Conservation (phyloP, 208 protist genomes). For the Acanthamoeba rhysodes region DNA sequence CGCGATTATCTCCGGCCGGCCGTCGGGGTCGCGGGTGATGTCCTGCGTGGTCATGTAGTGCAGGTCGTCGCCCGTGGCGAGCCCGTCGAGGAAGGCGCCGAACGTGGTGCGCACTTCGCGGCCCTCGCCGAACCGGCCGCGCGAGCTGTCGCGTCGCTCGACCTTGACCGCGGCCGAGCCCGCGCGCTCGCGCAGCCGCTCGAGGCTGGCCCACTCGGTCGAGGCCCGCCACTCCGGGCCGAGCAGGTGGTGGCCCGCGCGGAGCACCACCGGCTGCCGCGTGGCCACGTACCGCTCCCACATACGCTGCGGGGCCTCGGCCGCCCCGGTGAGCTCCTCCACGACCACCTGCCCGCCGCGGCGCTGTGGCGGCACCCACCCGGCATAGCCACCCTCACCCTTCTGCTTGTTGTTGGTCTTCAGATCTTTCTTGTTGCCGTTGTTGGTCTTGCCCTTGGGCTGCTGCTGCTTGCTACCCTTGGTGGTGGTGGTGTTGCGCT, state of each 20-base stretch:
- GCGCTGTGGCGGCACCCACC: slow-evolving; percentile 32
- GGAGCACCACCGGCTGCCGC: background rate
- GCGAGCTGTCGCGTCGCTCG: slow-evolving; percentile 26
- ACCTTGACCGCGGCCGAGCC: slow-evolving; percentile 12
- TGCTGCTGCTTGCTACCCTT: background rate
- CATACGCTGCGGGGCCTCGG: background rate
- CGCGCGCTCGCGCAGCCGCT: background rate
- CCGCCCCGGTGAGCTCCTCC: background rate
- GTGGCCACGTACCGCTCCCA: background rate
- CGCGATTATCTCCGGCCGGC: slow-evolving; percentile 15
- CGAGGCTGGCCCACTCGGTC: background rate
- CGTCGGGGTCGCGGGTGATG: slow-evolving; percentile 16
- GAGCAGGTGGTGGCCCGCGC: background rate
- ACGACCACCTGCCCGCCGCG: slow-evolving; percentile 6
- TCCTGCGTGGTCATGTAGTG: slow-evolving; percentile 56
- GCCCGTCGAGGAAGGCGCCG: background rate
- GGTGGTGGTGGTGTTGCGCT: background rate
- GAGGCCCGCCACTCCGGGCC: background rate
- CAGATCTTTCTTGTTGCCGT: background rate
- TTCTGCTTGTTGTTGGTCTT: too few relatives aligned
- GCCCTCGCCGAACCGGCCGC: background rate
- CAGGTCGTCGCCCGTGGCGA: slow-evolving; percentile 3
- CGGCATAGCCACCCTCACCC: background rate
- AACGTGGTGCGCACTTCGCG: slow-evolving; percentile 48
- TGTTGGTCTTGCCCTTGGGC: too few relatives aligned